A percentile compares a stretch with the other conserved stretches of the same genome.
Evolutionary conservation across 2,329 filamentous ascomycete genomes (phyloP).

Genomic region (Colletotrichum plurivorum): DNA sequence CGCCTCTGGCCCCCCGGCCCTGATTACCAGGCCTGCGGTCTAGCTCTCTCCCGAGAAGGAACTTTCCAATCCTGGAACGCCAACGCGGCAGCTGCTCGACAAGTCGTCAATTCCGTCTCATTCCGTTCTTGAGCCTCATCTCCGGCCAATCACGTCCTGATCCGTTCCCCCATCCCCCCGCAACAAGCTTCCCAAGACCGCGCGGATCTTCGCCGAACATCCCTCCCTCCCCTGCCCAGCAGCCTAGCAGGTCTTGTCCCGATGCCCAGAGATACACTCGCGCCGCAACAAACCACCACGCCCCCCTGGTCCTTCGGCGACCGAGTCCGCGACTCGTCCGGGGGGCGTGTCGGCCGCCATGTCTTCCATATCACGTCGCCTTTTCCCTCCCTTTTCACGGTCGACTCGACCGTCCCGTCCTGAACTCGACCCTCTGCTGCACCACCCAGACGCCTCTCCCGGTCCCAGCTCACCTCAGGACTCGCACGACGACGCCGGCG

Average conservation of each 20-base stretch:
- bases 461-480: neutral
- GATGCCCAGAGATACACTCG: constrained; percentile 2
- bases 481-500: neutral
- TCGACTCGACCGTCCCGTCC: neutral
- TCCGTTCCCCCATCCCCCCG: neutral
- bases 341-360: constrained; percentile 12
- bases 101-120: neutral
- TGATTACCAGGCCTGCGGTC: neutral
- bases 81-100: neutral
- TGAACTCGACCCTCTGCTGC: constrained; percentile 8
- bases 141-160: neutral
- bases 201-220: constrained; percentile 8
- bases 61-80: neutral
- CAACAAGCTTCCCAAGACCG: constrained; percentile 6
- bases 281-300: constrained; percentile 4
- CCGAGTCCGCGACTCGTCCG: constrained; percentile 9
- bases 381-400: constrained; percentile 14
- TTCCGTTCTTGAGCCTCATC: constrained; percentile 11
- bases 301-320: constrained; percentile 27
- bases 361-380: neutral
- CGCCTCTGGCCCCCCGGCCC: neutral
- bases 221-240: neutral
- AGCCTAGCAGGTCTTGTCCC: constrained; percentile 2
- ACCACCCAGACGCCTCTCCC: neutral
- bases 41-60: constrained; percentile 3